phyloP scores from a whole-genome alignment of 2,329 filamentous ascomycete genomes.

The Phialophora chinensis region DNA sequence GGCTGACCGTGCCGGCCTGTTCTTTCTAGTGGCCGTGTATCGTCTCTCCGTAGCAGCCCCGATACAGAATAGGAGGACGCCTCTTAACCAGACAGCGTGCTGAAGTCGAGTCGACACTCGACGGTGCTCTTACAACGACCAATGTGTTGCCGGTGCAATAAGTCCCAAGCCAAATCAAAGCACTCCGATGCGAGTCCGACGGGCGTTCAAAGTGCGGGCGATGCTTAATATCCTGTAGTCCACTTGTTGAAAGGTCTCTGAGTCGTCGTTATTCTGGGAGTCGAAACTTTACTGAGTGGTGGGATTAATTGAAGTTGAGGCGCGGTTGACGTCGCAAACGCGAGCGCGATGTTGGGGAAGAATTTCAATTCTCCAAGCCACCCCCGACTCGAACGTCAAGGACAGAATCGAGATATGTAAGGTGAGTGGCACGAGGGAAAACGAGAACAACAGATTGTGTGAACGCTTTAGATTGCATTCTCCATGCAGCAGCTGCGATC shows the following conservation, averaged over 20 bases:
- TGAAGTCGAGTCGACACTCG: background rate
- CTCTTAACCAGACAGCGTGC: background rate
- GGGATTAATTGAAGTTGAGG: background rate
- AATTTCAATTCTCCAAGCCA: background rate
- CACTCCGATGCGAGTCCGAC: background rate
- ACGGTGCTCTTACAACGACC: background rate
- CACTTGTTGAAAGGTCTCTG: background rate
- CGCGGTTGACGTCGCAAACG: background rate
- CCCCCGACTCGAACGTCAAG: background rate
- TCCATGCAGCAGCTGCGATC: background rate
- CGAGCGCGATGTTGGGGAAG: slow-evolving; percentile 1
- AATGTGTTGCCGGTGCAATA: background rate
- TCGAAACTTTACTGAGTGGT: background rate
- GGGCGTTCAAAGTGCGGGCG: background rate
- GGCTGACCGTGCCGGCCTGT: background rate
- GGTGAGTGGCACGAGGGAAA: background rate
- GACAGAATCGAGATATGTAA: background rate
- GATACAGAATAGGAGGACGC: background rate
- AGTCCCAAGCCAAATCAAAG: background rate
- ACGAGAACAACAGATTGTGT: background rate
- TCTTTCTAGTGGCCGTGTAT: background rate
- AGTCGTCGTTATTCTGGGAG: background rate
- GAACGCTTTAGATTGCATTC: background rate
- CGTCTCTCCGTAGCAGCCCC: background rate
- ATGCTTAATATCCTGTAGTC: background rate